phyloP scores from a whole-genome alignment of 805 yeast genomes.

The Starmerella tilneyi region DNA sequence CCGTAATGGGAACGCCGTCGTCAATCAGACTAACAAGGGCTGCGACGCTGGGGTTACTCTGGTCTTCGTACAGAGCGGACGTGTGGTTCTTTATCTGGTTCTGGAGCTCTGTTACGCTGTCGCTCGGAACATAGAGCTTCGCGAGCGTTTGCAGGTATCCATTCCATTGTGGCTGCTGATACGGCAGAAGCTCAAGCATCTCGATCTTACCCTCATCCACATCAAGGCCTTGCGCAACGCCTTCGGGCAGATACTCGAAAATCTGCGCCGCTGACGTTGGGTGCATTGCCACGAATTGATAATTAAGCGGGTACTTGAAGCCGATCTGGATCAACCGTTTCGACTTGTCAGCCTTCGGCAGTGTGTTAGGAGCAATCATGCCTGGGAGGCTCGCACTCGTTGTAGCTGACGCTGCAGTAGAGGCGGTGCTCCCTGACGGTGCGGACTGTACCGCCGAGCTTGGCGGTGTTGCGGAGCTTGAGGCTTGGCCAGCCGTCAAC shows the following conservation, averaged over 20 bases:
- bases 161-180: conserved; percentile 40
- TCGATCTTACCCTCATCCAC: conserved; percentile 37
- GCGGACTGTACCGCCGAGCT: conserved; percentile 7
- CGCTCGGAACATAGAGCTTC: conserved; percentile 65
- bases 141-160: conserved; percentile 79
- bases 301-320: conserved; percentile 67
- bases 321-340: conserved; percentile 60
- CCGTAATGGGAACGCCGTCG: conserved; percentile 43
- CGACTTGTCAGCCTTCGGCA: conserved; percentile 23
- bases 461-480: conserved; percentile 27
- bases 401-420: conserved; percentile 4
- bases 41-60: conserved; percentile 42
- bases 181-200: conserved; percentile 67
- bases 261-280: conserved; percentile 74
- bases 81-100: conserved; percentile 39
- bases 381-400: conserved; percentile 38
- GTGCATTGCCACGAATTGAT: conserved; percentile 67
- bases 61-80: conserved; percentile 53
- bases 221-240: conserved; percentile 53
- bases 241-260: conserved; percentile 71
- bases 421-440: neutral
- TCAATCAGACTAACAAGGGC: conserved; percentile 65
- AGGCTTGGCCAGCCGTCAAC: conserved; percentile 31
- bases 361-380: conserved; percentile 58
- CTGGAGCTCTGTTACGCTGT: conserved; percentile 42